Evolutionary conservation across 345 rosid genomes (phyloP), one percentile per base, ranked within the genome.

Genomic region (Arabidopsis thaliana): DNA sequence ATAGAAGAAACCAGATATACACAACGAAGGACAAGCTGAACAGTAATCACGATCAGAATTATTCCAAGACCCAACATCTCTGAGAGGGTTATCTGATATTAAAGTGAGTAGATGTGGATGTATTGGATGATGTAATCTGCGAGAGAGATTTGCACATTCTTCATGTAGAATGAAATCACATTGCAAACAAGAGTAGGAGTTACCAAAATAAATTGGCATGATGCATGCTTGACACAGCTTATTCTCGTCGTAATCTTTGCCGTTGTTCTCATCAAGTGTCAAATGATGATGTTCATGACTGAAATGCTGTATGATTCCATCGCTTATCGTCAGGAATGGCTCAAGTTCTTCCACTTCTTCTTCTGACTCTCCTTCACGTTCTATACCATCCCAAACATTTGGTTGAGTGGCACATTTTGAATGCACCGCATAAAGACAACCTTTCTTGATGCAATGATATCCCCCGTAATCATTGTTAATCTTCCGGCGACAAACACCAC

Each of bases 331-430:
- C 37, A 49, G 23, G 22, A 50, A 67, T 0, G 59, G 50, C 8
- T 50, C 36, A 37, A 22, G 8, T 4, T 65, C 20, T 34, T 65
- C 33, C 2, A 5, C 11, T 5, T 65, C 69, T 48, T 65, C 70
- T 5, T 48, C 53, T 3, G 30, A 45, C 11, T 2, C 70, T 20
- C 33, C 58, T 32, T 34, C 58, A 9, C 49, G 57, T 6, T 65
- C 58, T 49, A 0, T 6, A 2, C 22, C 58, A 65, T 42, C 64
- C 55, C 73, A 69, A 3, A 69, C 33, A 16, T 56, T 32, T 0
- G 5, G 6, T 3, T 44, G 51, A 3, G 73, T 56, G 4, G 32
- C 65, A 69, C 44, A 68, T 30, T 1, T 56, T 32, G 73, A 40
- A 62, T 62, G 67, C 0, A 23, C 67, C 1, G 4, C 14, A 42